Evolutionary conservation across 306 rosid genomes (phyloP), one percentile per base, ranked within the genome.

Genomic region (Begonia peltatifolia): DNA sequence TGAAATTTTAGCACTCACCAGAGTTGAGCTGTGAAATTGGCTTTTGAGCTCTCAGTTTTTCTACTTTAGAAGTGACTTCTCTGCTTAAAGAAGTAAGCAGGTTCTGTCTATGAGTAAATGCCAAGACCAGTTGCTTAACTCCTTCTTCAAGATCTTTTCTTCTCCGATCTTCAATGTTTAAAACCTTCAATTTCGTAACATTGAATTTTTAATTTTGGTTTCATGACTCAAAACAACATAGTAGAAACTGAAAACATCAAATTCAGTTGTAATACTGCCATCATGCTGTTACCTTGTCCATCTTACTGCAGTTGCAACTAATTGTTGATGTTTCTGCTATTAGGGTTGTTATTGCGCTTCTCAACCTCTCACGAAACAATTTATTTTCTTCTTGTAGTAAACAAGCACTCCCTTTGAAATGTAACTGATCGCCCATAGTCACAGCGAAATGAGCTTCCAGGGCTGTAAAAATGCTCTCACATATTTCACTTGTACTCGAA

Each of bases 61-160:
- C 88, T 55, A 74, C 38, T 60, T 71, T 69, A 14, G 78, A 73
- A 78, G 61, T 83, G 53, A 81, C 55, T 42, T 83, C 93, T 47
- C 67, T 67, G 54, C 71, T 87, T 56, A 86, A 77, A 38, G 85
- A 78, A 63, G 52, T 35, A 15, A 79, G 63, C 53, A 80, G 76
- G 52, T 70, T 74, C 64, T 90, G 85, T 60, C 88, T 75, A 60
- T 42, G 49, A 23, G 82, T 77, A 67, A 90, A 85, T 62, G 84
- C 86, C 20, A 71, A 70, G 66, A 69, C 49, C 52, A 90, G 81
- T 63, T 75, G 80, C 63, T 75, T 83, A 59, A 90, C 60, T 56
- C 80, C 83, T 56, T 83, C 83, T 71, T 81, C 88, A 48, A 90
- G 67, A 62, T 74, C 79, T 75, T 74, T 86, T 64, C 95, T 79